Evolutionary conservation across 306 rosid species (phyloP), one percentile per base, ranked within the genome.

Genomic region (Lablab purpureus): DNA sequence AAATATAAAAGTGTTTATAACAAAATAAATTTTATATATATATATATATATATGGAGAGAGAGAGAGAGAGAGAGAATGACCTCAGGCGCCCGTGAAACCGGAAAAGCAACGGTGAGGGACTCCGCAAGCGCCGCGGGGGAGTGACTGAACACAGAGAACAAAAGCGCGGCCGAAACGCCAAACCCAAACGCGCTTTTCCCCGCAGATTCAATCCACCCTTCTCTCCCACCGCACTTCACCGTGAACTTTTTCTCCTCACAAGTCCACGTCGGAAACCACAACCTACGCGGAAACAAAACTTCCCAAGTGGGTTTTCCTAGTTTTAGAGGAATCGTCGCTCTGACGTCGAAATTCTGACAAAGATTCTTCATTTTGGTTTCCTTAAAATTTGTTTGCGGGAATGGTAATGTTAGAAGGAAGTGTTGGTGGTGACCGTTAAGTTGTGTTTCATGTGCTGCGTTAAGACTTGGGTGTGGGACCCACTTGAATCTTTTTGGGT

Each of bases 71-170:
- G 23, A 71, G 47, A 45, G n/a, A 43, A 54, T 60, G 78, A 95
- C 99, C 94, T 95, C 97, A 23, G 85, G 94, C 47, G 95, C 92
- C 10, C 98, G 96, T 23, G 99, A 95, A 77, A 87, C 94, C 3
- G 99, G 99, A 75, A 95, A 95, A 73, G 98, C 98, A 17, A 95
- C 92, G 4, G 99, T 92, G 34, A 95, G 95, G 10, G 99, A 95
- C 86, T 95, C 97, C 2, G 98, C 91, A 1, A 90, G 77, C 74
- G 91, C 90, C 1, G 93, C 83, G 10, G 97, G 91, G 21, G 94
- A 74, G 28, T 87, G 80, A 15, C 84, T 83, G 25, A 83, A 89
- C 40, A 92, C 74, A 5, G 90, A 90, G n/a, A 78, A 75, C 14
- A 88, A 72, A 9, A 96, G 63, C 37, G 94, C 82, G 0, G 89